Evolutionary conservation across 305 asterid genomes (phyloP).

Genomic region (Withania somnifera): DNA sequence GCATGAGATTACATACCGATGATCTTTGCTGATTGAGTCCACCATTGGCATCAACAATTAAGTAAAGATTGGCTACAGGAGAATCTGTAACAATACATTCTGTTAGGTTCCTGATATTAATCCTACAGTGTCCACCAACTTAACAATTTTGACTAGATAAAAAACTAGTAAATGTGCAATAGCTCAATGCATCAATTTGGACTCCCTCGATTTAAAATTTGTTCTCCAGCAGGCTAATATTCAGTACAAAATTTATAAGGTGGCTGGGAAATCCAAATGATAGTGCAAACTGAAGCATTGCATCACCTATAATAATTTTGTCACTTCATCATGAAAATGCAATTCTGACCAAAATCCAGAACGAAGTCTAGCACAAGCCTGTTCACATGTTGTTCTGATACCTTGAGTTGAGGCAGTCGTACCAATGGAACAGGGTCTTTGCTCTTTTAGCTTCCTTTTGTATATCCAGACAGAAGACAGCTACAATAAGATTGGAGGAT

Average conservation of each 20-base stretch:
- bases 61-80: conserved; percentile 30
- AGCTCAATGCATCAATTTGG: background rate
- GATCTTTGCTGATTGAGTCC: conserved; percentile 94
- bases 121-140: background rate
- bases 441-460: conserved; percentile 66
- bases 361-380: background rate
- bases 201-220: background rate
- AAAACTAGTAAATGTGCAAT: background rate
- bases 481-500: conserved; percentile 24
- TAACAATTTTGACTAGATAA: background rate
- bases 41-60: conserved; percentile 81
- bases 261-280: background rate
- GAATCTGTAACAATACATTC: conserved; percentile 17
- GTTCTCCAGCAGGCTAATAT: background rate
- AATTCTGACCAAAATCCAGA: background rate
- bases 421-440: conserved; percentile 36
- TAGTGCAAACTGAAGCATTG: background rate
- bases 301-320: background rate
- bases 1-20: conserved; percentile 40
- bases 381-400: conserved; percentile 7
- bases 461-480: conserved; percentile 68
- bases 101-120: background rate
- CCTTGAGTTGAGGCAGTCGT: conserved; percentile 28
- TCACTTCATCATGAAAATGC: background rate
- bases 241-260: background rate